Base-by-base conservation (phyloP, 2,329 filamentous ascomycete species). In the Pyrenochaeta sp. region DNA sequence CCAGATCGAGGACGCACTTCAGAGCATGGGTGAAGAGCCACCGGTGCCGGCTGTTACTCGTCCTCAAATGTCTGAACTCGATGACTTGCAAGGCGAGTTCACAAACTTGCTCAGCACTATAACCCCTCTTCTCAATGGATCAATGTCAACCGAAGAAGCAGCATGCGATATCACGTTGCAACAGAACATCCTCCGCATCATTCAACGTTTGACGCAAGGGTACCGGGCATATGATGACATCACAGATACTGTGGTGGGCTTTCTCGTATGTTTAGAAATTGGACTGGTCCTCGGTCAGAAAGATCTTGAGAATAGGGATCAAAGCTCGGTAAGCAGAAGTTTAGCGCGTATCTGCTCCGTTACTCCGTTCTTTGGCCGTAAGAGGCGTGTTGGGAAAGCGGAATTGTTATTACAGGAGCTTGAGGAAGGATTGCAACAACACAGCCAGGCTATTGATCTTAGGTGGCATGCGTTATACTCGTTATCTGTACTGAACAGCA, bases 201-300 rank as follows among this genome's bases (percentile, higher is more conserved):
- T 91, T 49, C 81, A 84, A 52, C 86, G 93, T 44, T 83, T 99
- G 7, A 84, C 83, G 1, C 82, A 86, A 30, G 84, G 88, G 36
- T 96, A 93, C 72, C 85, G 88, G 39, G 88, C 88, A 13, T 98
- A 97, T 69, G 91, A 92, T 59, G 95, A 99, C 72, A 86, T 98
- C 66, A 91, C 90, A 0, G 83, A 86, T 44, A 93, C 92, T 3
- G 85, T 92, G 10, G 83, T 92, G 44, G 91, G 90, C 51, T 90
- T 97, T 62, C 81, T 98, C 43, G 88, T 90, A 56, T 91, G 91
- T 66, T 80, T 98, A 9, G 87, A 90, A 64, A 81, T 96, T 58
- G 93, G 92, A 2, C 78, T 96, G 32, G 89, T 86, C 0, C 78
- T 96, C 2, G 68, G 66, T 3, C 64, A 65, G 15, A 68, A 65